Evolutionary conservation across 768 basidiomycete species (phyloP).

Genomic region (Clavulina sp.): DNA sequence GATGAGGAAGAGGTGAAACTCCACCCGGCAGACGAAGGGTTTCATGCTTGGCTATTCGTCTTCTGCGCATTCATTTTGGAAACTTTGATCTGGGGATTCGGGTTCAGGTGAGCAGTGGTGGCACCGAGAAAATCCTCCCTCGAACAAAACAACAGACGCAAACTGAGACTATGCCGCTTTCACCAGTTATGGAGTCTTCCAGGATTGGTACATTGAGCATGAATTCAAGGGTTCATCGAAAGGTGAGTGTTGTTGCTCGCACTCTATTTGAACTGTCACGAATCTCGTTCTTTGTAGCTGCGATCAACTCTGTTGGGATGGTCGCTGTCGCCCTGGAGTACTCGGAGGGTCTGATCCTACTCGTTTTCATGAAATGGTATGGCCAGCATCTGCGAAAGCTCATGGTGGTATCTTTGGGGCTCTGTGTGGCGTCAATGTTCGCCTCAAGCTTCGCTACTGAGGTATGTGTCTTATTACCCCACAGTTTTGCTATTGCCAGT

Average conservation of each 20-base stretch:
- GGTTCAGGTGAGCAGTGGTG: not conserved
- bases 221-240: no score
- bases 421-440: not conserved
- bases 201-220: no score
- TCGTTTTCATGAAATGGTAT: not conserved
- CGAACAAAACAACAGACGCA: no score
- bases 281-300: no score
- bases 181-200: slow-evolving; percentile 3
- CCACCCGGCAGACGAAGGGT: no score
- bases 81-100: slow-evolving; percentile 7
- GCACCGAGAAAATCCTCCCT: not conserved
- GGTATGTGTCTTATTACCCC: no score
- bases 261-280: no score
- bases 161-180: not conserved
- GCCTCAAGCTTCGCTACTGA: slow-evolving; percentile 5
- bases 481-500: not conserved
- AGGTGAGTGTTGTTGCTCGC: no score
- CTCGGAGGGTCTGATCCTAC: not conserved
- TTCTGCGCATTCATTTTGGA: not conserved
- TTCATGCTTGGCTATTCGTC: slow-evolving; percentile 3
- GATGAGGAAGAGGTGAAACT: no score
- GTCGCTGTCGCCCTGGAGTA: slow-evolving; percentile 2
- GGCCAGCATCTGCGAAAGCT: not conserved
- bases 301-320: slow-evolving; percentile 1
- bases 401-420: not conserved